These are phyloP conservation scores for Aspergillus sergii DNA, from an alignment of 2,329 filamentous ascomycete species.

Conservation along the genomic window DNA sequence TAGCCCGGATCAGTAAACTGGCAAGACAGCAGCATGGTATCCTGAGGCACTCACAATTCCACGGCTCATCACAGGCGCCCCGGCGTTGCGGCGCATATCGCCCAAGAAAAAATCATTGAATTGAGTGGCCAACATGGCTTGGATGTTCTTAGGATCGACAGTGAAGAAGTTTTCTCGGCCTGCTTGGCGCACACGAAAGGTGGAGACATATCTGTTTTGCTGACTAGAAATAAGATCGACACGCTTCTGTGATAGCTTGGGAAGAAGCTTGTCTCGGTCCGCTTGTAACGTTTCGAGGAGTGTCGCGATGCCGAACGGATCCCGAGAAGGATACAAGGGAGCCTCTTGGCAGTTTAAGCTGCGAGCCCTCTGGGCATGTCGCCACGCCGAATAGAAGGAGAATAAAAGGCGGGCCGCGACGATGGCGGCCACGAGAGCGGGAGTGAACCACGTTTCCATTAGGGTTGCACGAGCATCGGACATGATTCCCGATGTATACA, in stretches of 20 bases:
- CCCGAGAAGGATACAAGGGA: neutral
- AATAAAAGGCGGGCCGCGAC: neutral
- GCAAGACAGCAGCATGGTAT: neutral
- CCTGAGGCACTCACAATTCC: constrained; percentile 45
- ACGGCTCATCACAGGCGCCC: constrained; percentile 36
- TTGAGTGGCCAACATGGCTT: constrained; percentile 79
- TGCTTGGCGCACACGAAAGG: neutral
- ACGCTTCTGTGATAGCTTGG: neutral
- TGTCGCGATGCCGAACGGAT: constrained; percentile 4
- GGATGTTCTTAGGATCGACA: constrained; percentile 64
- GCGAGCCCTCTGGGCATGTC: neutral
- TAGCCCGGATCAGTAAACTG: neutral
- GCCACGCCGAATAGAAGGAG: neutral
- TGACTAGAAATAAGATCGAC: neutral
- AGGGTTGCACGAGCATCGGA: neutral
- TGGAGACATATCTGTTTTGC: constrained; percentile 1
- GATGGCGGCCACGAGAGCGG: neutral
- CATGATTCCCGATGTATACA: neutral
- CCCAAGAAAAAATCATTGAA: constrained; percentile 84
- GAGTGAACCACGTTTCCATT: neutral
- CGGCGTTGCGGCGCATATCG: constrained; percentile 68
- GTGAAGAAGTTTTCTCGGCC: constrained; percentile 20
- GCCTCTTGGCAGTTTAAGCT: neutral
- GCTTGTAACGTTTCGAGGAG: neutral
- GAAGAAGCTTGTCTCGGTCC: neutral